Evolutionary conservation across 2,329 filamentous ascomycete species (phyloP).

Genomic region (Conoideocrella luteorostrata): DNA sequence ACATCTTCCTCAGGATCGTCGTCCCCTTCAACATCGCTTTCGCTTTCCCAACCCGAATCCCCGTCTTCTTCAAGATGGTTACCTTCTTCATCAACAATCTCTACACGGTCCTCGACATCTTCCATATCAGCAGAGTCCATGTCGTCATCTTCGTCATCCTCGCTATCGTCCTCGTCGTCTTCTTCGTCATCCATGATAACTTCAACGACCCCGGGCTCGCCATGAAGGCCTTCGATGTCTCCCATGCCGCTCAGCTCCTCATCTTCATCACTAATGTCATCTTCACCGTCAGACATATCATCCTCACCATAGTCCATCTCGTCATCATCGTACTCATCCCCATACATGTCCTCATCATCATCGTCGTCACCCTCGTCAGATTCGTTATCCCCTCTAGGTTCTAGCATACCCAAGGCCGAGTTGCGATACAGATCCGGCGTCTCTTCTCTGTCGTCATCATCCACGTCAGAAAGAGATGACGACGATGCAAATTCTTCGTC

Average conservation of each 20-base stretch:
- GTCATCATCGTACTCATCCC: conserved; percentile 82
- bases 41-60: conserved; percentile 55
- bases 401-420: conserved; percentile 90
- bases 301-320: conserved; percentile 89
- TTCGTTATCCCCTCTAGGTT: conserved; percentile 74
- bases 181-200: conserved; percentile 69
- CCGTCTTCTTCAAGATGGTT: conserved; percentile 54
- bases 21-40: conserved; percentile 50
- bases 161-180: conserved; percentile 57
- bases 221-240: conserved; percentile 68
- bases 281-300: conserved; percentile 73
- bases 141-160: conserved; percentile 46
- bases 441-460: conserved; percentile 74
- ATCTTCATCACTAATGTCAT: conserved; percentile 85
- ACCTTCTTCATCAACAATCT: conserved; percentile 59
- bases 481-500: conserved; percentile 85
- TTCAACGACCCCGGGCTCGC: conserved; percentile 57
- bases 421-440: conserved; percentile 97
- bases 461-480: conserved; percentile 82
- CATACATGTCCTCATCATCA: conserved; percentile 88
- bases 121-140: conserved; percentile 38
- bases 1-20: conserved; percentile 47
- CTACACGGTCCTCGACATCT: conserved; percentile 45
- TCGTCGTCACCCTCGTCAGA: conserved; percentile 67
- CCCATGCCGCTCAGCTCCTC: conserved; percentile 80